Conservation (phyloP, 768 basidiomycete genomes). For the Russula dissimulans region DNA sequence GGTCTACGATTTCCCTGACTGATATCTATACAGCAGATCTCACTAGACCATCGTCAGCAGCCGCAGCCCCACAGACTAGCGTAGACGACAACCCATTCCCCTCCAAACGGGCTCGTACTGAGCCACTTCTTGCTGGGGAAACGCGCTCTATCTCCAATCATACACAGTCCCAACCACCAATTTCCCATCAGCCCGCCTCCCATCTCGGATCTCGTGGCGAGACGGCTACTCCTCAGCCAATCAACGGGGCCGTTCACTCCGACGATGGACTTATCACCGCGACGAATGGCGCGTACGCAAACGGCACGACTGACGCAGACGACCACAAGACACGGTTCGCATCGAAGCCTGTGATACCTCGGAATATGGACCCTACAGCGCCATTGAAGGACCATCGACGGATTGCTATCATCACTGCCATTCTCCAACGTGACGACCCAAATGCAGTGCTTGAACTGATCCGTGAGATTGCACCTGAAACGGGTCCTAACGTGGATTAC, state of each 20-base stretch:
- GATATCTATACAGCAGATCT: slow-evolving; percentile 42
- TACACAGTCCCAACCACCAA: slow-evolving; percentile 23
- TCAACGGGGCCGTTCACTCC: slow-evolving; percentile 12
- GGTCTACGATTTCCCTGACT: slow-evolving; percentile 27
- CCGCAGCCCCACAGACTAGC: slow-evolving; percentile 33
- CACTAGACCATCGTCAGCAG: slow-evolving; percentile 43
- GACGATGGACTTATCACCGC: slow-evolving; percentile 31
- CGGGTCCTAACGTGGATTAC: slow-evolving; percentile 56
- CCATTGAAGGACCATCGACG: slow-evolving; percentile 44
- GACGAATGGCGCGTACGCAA: slow-evolving; percentile 37
- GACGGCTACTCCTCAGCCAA: slow-evolving; percentile 14
- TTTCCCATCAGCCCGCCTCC: slow-evolving; percentile 20
- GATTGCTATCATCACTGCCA: slow-evolving; percentile 52
- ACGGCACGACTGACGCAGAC: slow-evolving; percentile 35
- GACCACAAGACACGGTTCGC: slow-evolving; percentile 49
- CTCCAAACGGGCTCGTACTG: slow-evolving; percentile 61
- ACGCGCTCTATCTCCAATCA: not conserved
- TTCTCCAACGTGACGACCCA: slow-evolving; percentile 66
- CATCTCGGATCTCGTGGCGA: slow-evolving; percentile 25
- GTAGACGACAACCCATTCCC: slow-evolving; percentile 61
- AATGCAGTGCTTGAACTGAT: slow-evolving; percentile 50
- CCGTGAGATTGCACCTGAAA: slow-evolving; percentile 48
- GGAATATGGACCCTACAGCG: slow-evolving; percentile 43
- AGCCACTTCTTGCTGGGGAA: slow-evolving; percentile 26
- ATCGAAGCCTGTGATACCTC: slow-evolving; percentile 50